These are phyloP conservation scores for Chaetomiaceae sp. DNA, from an alignment of 2,329 filamentous ascomycete species.

Conservation along the genomic window DNA sequence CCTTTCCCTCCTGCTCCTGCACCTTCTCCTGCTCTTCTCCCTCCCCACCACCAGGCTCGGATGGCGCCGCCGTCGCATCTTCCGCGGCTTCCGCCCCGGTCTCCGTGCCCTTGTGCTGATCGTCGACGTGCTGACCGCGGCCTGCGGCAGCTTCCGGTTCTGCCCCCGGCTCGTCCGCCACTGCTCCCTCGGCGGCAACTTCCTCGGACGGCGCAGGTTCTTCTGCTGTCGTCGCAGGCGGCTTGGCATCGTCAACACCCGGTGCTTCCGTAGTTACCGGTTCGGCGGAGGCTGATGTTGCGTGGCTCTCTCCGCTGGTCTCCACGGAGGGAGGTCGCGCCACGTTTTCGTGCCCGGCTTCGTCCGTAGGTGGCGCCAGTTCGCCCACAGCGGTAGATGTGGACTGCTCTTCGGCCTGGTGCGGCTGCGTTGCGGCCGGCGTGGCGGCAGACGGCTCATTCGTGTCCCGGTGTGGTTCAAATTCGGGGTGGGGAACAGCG, in stretches of 20 bases:
- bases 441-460: neutral
- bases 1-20: slow-evolving; percentile 6
- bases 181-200: too few relatives aligned
- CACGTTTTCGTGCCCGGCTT: too few relatives aligned
- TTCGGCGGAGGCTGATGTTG: neutral
- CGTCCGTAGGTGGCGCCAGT: neutral
- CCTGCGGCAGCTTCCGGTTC: too few relatives aligned
- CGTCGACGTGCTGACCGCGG: too few relatives aligned
- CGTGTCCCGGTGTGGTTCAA: neutral
- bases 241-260: neutral
- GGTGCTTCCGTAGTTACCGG: neutral
- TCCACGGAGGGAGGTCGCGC: too few relatives aligned
- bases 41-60: slow-evolving; percentile 38
- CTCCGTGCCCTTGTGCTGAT: too few relatives aligned
- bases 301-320: neutral
- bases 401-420: neutral
- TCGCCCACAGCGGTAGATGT: neutral
- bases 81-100: slow-evolving; percentile 53
- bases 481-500: neutral
- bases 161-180: neutral
- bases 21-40: slow-evolving; percentile 22
- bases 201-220: too few relatives aligned
- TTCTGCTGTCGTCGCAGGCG: neutral
- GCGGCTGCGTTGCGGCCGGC: neutral
- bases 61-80: slow-evolving; percentile 64